These are phyloP conservation scores for Inosperma sp. DNA, from an alignment of 768 basidiomycete genomes.

Conservation along the genomic window DNA sequence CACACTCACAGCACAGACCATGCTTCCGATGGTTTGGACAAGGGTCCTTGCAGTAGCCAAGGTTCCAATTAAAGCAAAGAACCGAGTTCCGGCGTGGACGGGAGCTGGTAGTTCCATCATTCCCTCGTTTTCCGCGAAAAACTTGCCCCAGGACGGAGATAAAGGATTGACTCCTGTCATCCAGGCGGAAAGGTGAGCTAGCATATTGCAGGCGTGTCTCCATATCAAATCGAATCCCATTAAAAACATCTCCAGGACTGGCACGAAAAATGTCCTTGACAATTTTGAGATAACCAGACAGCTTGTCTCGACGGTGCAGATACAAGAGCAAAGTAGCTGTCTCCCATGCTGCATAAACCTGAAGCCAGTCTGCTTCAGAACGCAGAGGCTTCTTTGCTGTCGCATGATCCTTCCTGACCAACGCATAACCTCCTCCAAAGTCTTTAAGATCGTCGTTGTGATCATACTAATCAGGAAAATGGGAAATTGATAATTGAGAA, in stretches of 20 bases:
- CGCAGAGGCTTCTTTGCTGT: neutral
- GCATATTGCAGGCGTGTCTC: conserved; percentile 11
- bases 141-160: conserved; percentile 10
- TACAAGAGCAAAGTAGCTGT: conserved; percentile 5
- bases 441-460: conserved; percentile 3
- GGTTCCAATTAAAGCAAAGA: conserved; percentile 11
- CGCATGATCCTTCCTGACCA: neutral
- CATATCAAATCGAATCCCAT: conserved; percentile 12
- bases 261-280: conserved; percentile 15
- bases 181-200: conserved; percentile 10
- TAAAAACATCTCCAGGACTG: neutral
- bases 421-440: neutral
- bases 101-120: neutral
- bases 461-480: conserved; percentile 1
- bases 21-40: conserved; percentile 9
- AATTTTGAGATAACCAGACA: conserved; percentile 3
- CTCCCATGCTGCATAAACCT: conserved; percentile 13
- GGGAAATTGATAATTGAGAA: neutral
- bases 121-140: neutral
- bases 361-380: conserved; percentile 13
- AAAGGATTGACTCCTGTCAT: conserved; percentile 10
- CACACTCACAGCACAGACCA: conserved; percentile 11
- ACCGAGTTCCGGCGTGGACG: neutral
- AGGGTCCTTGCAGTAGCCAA: conserved; percentile 9
- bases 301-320: conserved; percentile 11